Evolutionary conservation across 2,329 filamentous ascomycete species (phyloP).

Genomic region (Tolypocladium album): DNA sequence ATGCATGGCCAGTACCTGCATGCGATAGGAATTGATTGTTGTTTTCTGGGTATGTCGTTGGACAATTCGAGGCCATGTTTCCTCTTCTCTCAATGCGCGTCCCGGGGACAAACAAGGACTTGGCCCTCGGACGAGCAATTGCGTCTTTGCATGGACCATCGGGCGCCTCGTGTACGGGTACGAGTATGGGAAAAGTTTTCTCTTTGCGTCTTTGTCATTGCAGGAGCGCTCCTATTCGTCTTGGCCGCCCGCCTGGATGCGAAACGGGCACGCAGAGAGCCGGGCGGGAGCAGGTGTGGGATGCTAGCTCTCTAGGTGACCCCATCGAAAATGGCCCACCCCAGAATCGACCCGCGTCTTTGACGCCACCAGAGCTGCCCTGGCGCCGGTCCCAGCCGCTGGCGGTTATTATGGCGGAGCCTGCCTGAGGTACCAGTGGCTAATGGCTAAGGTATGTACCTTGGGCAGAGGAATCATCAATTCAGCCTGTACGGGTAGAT

Average conservation of each 20-base stretch:
- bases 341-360: not conserved
- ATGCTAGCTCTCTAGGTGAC: not conserved
- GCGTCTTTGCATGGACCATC: not conserved
- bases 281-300: not conserved
- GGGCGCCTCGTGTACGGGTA: not conserved
- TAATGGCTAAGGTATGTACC: too few species aligned
- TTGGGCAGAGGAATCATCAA: not conserved
- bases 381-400: slow-evolving; percentile 2
- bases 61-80: slow-evolving; percentile 3
- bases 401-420: not conserved
- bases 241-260: not conserved
- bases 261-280: not conserved
- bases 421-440: not conserved
- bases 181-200: too few species aligned
- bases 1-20: slow-evolving; percentile 5
- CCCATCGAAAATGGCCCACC: not conserved
- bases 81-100: slow-evolving; percentile 2
- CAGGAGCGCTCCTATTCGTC: not conserved
- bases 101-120: not conserved
- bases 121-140: not conserved
- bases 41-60: slow-evolving; percentile 2
- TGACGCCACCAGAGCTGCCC: slow-evolving; percentile 1
- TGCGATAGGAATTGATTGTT: slow-evolving; percentile 1
- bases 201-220: not conserved
- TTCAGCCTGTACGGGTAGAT: not conserved